Conservation (phyloP, 768 basidiomycete species). For the Fomitopsis serialis region DNA sequence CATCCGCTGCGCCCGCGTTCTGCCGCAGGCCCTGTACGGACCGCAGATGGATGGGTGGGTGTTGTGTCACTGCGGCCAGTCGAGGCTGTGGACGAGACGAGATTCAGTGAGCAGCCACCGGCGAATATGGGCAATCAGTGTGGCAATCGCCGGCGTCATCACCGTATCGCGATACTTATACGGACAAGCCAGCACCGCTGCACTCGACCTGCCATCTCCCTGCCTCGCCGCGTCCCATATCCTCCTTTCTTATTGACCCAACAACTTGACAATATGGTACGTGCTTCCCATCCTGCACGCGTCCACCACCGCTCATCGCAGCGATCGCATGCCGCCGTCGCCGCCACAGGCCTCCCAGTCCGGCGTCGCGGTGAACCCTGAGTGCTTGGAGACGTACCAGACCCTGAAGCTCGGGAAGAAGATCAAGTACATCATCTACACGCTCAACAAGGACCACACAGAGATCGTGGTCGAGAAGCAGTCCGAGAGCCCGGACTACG, state of each 20-base stretch:
- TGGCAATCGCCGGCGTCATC: slow-evolving; percentile 25
- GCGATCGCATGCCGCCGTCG: background rate
- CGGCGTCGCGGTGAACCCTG: slow-evolving; percentile 54
- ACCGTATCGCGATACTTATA: slow-evolving; percentile 20
- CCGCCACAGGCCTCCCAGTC: slow-evolving; percentile 27
- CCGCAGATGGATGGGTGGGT: background rate
- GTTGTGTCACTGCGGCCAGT: background rate
- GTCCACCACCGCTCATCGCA: background rate
- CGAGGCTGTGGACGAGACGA: background rate
- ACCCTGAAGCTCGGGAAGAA: slow-evolving; percentile 73
- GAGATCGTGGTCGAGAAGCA: slow-evolving; percentile 76
- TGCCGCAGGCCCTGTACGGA: background rate
- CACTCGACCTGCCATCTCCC: background rate
- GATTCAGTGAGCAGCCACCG: background rate
- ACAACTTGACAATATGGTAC: slow-evolving; percentile 12
- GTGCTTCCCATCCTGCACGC: background rate
- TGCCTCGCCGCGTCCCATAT: background rate
- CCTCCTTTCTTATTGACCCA: background rate
- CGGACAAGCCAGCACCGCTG: slow-evolving; percentile 8
- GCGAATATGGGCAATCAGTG: slow-evolving; percentile 10
- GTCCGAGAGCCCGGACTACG: slow-evolving; percentile 47
- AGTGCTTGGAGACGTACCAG: slow-evolving; percentile 59
- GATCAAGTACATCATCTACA: slow-evolving; percentile 81
- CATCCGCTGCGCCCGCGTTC: too few relatives aligned
- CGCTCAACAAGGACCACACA: slow-evolving; percentile 51